Conservation (phyloP, 805 yeast species). For the Pichia insulana region DNA sequence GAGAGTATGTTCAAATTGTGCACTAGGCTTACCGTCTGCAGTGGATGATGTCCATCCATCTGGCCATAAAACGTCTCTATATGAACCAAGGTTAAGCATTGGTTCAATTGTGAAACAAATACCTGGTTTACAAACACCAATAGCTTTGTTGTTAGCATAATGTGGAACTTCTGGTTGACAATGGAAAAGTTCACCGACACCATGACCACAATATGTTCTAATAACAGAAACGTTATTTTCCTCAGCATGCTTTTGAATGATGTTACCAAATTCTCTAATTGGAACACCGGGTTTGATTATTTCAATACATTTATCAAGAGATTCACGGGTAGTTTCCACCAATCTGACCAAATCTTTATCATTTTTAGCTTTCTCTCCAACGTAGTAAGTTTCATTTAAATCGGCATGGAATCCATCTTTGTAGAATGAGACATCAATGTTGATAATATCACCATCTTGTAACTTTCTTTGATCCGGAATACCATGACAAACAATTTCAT, state of each 20-base stretch:
- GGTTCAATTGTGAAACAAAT: constrained; percentile 97
- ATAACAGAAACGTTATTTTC: constrained; percentile 78
- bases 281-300: constrained; percentile 86
- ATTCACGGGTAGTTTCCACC: constrained; percentile 87
- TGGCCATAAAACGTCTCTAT: constrained; percentile 84
- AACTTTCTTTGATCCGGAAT: constrained; percentile 85
- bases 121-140: constrained; percentile 92
- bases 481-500: constrained; percentile 95
- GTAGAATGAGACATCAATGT: constrained; percentile 80
- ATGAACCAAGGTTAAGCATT: constrained; percentile 82
- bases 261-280: constrained; percentile 77
- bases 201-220: constrained; percentile 89
- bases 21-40: constrained; percentile 80
- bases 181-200: constrained; percentile 80
- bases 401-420: constrained; percentile 90
- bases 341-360: constrained; percentile 77
- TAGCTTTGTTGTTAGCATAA: constrained; percentile 85
- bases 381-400: constrained; percentile 92
- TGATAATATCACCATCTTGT: constrained; percentile 90
- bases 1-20: constrained; percentile 93
- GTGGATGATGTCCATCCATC: constrained; percentile 96
- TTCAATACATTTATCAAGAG: constrained; percentile 74
- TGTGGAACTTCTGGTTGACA: constrained; percentile 90
- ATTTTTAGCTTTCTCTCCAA: constrained; percentile 79
- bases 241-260: constrained; percentile 80